Percentiles rank a stretch among this genome's conserved stretches.
phyloP scores from a whole-genome alignment of 768 basidiomycete genomes.

The Sporobolomyces pararoseus region DNA sequence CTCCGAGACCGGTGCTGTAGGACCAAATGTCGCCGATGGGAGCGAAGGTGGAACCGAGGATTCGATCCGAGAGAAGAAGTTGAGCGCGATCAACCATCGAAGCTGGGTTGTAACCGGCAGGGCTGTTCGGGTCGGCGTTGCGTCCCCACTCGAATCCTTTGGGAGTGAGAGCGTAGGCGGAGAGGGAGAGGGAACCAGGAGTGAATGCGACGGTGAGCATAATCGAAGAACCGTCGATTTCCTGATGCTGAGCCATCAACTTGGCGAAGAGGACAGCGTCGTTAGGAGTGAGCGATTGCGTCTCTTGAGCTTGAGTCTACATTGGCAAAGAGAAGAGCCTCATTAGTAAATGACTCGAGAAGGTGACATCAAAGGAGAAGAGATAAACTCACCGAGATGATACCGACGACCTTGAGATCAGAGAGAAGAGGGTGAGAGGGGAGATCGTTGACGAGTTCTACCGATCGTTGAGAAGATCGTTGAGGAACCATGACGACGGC shows the following conservation, averaged over 20 bases:
- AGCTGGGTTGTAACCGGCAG: slow-evolving; percentile 79
- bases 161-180: slow-evolving; percentile 82
- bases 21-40: slow-evolving; percentile 92
- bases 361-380: background rate
- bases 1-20: slow-evolving; percentile 53
- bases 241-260: slow-evolving; percentile 92
- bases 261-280: slow-evolving; percentile 94
- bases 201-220: slow-evolving; percentile 94
- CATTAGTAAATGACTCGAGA: background rate
- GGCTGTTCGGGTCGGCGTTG: slow-evolving; percentile 57
- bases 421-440: slow-evolving; percentile 91
- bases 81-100: slow-evolving; percentile 93
- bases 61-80: slow-evolving; percentile 85
- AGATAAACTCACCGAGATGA: slow-evolving; percentile 35
- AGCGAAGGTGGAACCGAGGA: slow-evolving; percentile 94
- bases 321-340: slow-evolving; percentile 47
- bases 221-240: slow-evolving; percentile 83
- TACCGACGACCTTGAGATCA: slow-evolving; percentile 66
- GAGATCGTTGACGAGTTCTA: slow-evolving; percentile 82
- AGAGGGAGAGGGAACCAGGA: slow-evolving; percentile 92
- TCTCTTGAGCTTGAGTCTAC: slow-evolving; percentile 92
- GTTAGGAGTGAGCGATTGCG: slow-evolving; percentile 83
- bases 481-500: slow-evolving; percentile 97
- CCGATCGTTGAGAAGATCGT: slow-evolving; percentile 81
- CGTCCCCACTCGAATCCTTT: slow-evolving; percentile 97